Percentiles rank a stretch among this genome's conserved stretches.
phyloP scores from a whole-genome alignment of 2,329 filamentous ascomycete genomes.

The Setomelanomma holmii region DNA sequence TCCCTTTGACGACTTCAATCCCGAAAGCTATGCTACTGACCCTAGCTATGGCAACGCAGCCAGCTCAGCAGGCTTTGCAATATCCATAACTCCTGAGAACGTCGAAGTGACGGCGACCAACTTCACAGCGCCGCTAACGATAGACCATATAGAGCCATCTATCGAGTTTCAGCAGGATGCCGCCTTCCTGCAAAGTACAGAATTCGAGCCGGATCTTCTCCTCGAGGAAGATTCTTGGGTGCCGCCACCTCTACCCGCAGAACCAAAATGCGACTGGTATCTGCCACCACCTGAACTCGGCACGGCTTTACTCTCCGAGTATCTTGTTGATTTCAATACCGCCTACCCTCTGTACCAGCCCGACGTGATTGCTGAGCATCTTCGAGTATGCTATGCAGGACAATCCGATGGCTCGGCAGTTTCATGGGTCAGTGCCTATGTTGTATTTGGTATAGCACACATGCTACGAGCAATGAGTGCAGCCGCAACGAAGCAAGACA shows the following conservation, averaged over 20 bases:
- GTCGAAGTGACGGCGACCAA: neutral
- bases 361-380: conserved; percentile 27
- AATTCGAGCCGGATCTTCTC: conserved; percentile 7
- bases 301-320: conserved; percentile 30
- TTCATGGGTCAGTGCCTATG: conserved; percentile 32
- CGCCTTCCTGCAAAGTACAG: conserved; percentile 20
- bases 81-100: neutral
- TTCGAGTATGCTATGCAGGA: conserved; percentile 32
- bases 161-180: conserved; percentile 21
- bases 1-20: conserved; percentile 17
- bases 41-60: neutral
- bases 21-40: conserved; percentile 3
- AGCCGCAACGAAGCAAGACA: conserved; percentile 25
- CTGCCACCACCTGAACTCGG: conserved; percentile 33
- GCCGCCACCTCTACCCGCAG: conserved; percentile 1
- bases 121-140: neutral
- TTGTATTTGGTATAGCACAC: conserved; percentile 36
- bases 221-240: neutral
- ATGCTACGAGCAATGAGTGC: conserved; percentile 30
- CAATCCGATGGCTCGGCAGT: conserved; percentile 27
- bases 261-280: conserved; percentile 19
- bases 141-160: conserved; percentile 12
- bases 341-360: conserved; percentile 30
- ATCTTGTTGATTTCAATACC: conserved; percentile 34
- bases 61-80: neutral